A percentile compares a stretch with the other conserved stretches of the same genome.
These are phyloP conservation scores for Fonsecaea multimorphosa DNA, from an alignment of 2,329 filamentous ascomycete genomes.

Conservation along the genomic window DNA sequence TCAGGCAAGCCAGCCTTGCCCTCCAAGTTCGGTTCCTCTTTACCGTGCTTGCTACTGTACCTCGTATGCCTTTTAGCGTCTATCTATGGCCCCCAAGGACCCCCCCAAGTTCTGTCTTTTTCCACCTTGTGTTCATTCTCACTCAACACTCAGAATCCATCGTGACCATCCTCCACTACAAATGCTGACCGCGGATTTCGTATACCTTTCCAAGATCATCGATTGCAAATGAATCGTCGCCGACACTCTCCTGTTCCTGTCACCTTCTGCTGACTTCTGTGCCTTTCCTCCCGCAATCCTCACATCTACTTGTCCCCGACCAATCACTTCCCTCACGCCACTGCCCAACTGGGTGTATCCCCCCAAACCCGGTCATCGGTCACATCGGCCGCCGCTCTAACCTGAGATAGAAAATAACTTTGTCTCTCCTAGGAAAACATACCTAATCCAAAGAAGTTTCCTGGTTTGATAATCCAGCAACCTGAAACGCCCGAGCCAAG, in stretches of 20 bases:
- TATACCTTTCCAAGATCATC: background rate
- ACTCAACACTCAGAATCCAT: background rate
- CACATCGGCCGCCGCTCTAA: background rate
- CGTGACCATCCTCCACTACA: too few species aligned
- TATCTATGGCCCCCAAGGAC: too few species aligned
- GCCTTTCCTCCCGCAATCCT: slow-evolving; percentile 58
- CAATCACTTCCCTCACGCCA: slow-evolving; percentile 3
- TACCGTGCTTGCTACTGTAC: too few species aligned
- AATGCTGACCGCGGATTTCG: too few species aligned
- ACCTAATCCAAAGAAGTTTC: background rate
- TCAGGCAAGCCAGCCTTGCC: background rate
- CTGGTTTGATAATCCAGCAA: slow-evolving; percentile 5
- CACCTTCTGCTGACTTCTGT: slow-evolving; percentile 9
- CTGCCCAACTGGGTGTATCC: background rate
- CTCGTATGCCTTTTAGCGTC: too few species aligned
- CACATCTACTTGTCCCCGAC: slow-evolving; percentile 70
- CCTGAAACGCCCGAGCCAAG: slow-evolving; percentile 3
- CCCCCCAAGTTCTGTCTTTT: too few species aligned
- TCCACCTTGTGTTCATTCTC: too few species aligned
- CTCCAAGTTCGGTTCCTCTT: too few species aligned
- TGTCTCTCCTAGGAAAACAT: background rate
- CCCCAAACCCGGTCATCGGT: background rate
- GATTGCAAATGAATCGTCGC: background rate
- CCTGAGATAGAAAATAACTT: slow-evolving; percentile 11
- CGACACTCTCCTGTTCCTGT: slow-evolving; percentile 6